Evolutionary conservation across 2,329 filamentous ascomycete species (phyloP), one percentile per base, ranked within the genome.

Genomic region (Chalaropsis ovoidea): DNA sequence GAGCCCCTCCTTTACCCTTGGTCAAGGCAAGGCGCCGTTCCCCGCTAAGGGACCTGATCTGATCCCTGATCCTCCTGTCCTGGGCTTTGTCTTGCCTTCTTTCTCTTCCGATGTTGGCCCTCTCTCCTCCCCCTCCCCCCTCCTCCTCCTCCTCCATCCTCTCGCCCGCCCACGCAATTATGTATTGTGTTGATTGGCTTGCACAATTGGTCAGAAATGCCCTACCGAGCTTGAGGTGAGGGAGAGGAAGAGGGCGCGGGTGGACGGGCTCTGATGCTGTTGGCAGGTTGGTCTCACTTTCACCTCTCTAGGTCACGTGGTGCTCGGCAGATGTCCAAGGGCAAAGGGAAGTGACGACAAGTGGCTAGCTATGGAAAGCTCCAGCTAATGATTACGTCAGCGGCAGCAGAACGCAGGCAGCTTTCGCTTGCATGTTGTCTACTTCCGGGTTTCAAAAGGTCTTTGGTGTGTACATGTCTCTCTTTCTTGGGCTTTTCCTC

Each of bases 401-500:
- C 4, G 8, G 35, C 47, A 52, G 15, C 24, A 24, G 19, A 8
- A 58, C 35, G 4, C 13, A 47, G 43, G 43, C 43, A 17, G 52
- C 13, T 31, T 27, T 58, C 52, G 52, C 22, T 35, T 58, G 52
- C 15, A 7, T 35, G 52, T n/a, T 35, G 27, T 35, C 27, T 58
- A 27, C 52, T n/a, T 39, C 52, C 17, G n/a, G 27, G 15, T 31
- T 56, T 35, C 27, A 35, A 58, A 58, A 58, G 27, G 27, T 58
- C 52, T 58, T 35, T 58, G 52, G 52, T 58, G 52, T n/a, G 52
- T 7, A 58, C 27, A 35, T 58, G 52, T 58, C 52, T 58, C 52
- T 58, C 52, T 58, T 35, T 58, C 24, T 31, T 58, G 3, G 27
- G 3, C 27, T 35, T 17, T 27, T 39, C 27, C 8, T 58, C 24